Base-by-base conservation (phyloP, 371 early-diverging fungal species). In the Mortierella sp. region DNA sequence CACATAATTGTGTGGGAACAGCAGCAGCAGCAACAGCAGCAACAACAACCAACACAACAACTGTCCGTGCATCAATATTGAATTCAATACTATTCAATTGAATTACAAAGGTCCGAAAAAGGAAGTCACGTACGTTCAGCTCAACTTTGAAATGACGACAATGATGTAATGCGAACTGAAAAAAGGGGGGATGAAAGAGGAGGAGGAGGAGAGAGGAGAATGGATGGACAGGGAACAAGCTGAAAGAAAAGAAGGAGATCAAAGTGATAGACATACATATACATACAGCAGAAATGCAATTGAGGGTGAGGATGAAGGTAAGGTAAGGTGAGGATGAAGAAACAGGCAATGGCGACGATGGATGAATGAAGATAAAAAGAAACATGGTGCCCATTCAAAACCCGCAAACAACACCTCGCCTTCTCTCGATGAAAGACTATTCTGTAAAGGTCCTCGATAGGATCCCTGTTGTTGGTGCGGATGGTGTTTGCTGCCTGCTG, bases 1-100 rank as follows among this genome's bases (percentile, higher is more conserved):
- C 21, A 58, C 58, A 38, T 38, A 3, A 5, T 38, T 38, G 42
- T 38, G 42, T 38, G 42, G 5, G 42, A 38, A 38, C 42, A 28
- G 28, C 58, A 58, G 10, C 19, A 38, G 38, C 68, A 65, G 8
- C 2, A 63, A 21, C 11, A 16, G 16, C 63, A 57, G 26, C 58
- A 58, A 58, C 68, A n/a, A n/a, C n/a, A n/a, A n/a, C n/a, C n/a
- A n/a, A n/a, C n/a, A 31, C 63, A 57, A 57, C 58, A 58, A 58
- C 68, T 24, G 68, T 65, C 68, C 68, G 68, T 65, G 68, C 68
- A 65, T 65, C 42, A 21, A 1, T 24, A 21, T 21, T 65, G 68
- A 63, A 16, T 28, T 11, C 4, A 11, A 5, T 5, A 21, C 10
- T 7, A 54, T 54, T 54, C 21, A 42, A 38, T 63, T 34, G 63